Percentiles rank a stretch among this genome's conserved stretches.
Evolutionary conservation across 2,329 filamentous ascomycete species (phyloP).

Genomic region (Scopulariopsis brevicaulis): DNA sequence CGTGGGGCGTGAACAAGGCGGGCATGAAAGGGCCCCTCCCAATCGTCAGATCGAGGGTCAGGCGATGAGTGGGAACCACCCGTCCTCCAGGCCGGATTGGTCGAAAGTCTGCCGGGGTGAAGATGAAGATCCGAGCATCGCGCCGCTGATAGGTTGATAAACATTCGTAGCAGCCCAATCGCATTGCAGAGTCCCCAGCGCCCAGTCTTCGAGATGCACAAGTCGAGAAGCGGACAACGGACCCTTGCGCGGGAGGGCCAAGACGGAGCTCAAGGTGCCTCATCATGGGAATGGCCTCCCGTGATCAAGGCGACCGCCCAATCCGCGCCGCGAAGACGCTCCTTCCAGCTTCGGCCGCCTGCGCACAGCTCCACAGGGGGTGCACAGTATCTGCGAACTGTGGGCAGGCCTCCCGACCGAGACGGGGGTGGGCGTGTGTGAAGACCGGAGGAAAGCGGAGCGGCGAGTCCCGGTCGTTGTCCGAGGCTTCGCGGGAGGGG

Average conservation of each 20-base stretch:
- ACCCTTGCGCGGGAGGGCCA: not conserved
- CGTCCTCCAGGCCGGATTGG: not conserved
- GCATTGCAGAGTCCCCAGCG: not conserved
- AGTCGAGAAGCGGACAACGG: not conserved
- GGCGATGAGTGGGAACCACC: not conserved
- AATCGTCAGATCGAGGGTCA: not conserved
- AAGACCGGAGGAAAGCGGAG: not conserved
- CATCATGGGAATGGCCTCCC: not conserved
- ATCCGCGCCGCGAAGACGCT: not conserved
- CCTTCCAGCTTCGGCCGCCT: not conserved
- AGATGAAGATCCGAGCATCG: not conserved
- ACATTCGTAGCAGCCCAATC: not conserved
- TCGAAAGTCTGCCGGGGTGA: not conserved
- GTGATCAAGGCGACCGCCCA: not conserved
- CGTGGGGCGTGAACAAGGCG: not conserved
- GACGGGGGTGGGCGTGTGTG: not conserved
- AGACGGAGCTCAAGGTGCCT: not conserved
- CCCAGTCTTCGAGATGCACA: not conserved
- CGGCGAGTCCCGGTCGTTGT: not conserved
- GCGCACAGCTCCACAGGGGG: not conserved
- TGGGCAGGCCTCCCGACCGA: not conserved
- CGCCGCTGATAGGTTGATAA: not conserved
- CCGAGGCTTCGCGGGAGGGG: not conserved
- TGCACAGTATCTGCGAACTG: not conserved
- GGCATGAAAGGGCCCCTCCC: not conserved